Evolutionary conservation across 371 early-diverging fungal species (phyloP).

Genomic region (Mortierella sp.): DNA sequence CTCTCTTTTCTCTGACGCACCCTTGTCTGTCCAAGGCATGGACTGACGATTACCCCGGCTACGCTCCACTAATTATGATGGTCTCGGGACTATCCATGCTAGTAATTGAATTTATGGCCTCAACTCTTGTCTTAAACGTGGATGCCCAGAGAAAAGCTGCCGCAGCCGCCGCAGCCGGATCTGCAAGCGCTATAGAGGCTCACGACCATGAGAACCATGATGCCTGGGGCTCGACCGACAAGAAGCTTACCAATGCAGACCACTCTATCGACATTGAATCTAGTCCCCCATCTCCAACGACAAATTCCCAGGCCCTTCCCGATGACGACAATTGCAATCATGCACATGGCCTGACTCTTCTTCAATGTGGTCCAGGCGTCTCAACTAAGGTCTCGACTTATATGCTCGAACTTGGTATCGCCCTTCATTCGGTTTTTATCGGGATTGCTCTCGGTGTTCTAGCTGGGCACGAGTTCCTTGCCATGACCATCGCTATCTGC

Average conservation of each 20-base stretch:
- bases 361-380: constrained; percentile 36
- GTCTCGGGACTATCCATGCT: constrained; percentile 68
- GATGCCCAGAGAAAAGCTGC: constrained; percentile 34
- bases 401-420: constrained; percentile 89
- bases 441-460: constrained; percentile 85
- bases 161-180: constrained; percentile 13
- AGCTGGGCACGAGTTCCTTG: constrained; percentile 70
- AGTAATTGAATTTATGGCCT: constrained; percentile 64
- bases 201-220: constrained; percentile 10
- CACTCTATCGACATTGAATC: constrained; percentile 1
- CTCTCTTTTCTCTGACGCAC: constrained; percentile 59
- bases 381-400: constrained; percentile 53
- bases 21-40: constrained; percentile 61
- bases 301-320: neutral
- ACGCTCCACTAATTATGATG: constrained; percentile 67
- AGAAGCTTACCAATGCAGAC: constrained; percentile 12
- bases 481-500: constrained; percentile 83
- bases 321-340: constrained; percentile 36
- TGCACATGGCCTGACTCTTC: constrained; percentile 36
- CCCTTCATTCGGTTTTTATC: constrained; percentile 89
- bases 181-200: constrained; percentile 16
- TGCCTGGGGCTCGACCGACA: constrained; percentile 20
- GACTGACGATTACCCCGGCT: constrained; percentile 61
- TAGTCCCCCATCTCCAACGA: neutral
- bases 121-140: constrained; percentile 49